Conservation (phyloP, 2,329 filamentous ascomycete genomes). For the Claviceps sp. region DNA sequence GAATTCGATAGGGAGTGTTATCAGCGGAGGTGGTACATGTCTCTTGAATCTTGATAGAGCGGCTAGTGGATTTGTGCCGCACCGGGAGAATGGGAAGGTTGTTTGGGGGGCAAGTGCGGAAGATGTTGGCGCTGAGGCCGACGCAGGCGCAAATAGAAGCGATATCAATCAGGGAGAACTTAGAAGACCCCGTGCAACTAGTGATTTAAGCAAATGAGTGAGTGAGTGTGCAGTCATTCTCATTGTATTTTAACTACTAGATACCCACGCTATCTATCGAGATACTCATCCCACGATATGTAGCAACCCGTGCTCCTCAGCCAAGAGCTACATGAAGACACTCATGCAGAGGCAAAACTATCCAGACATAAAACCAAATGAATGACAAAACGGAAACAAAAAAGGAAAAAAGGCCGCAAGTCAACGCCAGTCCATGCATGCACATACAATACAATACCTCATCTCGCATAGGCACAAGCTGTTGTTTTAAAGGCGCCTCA, state of each 20-base stretch:
- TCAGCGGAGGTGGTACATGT: constrained; percentile 53
- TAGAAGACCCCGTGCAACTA: neutral
- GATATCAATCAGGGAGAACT: neutral
- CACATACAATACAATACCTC: constrained; percentile 7
- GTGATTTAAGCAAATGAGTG: neutral
- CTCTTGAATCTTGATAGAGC: constrained; percentile 50
- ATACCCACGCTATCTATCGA: neutral
- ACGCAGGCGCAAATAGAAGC: neutral
- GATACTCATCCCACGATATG: neutral
- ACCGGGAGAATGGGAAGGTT: constrained; percentile 9
- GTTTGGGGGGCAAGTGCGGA: constrained; percentile 3
- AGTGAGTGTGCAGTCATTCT: constrained; percentile 2
- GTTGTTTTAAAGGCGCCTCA: neutral
- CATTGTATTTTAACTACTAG: neutral
- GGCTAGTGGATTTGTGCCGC: constrained; percentile 41
- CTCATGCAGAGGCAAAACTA: neutral
- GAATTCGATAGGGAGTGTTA: constrained; percentile 56
- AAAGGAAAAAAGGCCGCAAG: neutral
- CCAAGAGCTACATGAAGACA: neutral
- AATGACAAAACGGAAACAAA: neutral
- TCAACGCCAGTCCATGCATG: constrained; percentile 19
- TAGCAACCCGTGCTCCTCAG: neutral
- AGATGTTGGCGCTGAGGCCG: neutral
- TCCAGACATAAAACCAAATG: neutral
- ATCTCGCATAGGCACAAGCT: neutral